Base-by-base conservation (phyloP, 768 basidiomycete species). In the Kwoniella sp. region DNA sequence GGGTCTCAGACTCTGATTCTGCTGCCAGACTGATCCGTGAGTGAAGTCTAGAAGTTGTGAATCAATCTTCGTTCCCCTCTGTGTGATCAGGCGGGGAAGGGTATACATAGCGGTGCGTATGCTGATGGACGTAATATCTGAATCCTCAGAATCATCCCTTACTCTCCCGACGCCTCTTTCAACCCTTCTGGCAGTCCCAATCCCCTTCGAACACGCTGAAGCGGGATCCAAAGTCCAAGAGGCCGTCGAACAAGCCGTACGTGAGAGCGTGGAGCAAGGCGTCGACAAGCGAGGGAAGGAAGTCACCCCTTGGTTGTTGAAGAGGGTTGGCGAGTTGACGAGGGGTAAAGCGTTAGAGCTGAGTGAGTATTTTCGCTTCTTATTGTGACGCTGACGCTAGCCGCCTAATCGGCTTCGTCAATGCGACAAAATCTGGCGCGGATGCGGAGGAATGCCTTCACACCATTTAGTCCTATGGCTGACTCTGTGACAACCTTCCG, bases 281-380 rank as follows among this genome's bases (percentile, higher is more conserved):
- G 82, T 95, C 50, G 88, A 85, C 72, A 86, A 83, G 70, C 82
- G 84, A 19, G 96, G 96, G 2, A 97, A 96, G 71, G 90, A 92
- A 64, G 92, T 86, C 6, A 99, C 96, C 1, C 96, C 96, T 7
- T 98, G 95, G 95, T 82, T 99, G 10, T 82, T 99, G 29, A 83
- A 84, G 48, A 87, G 95, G 29, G 88, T 98, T 1, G 84, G 85
- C 17, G 89, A 95, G 76, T 82, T 98, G 52, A 92, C 90, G 0
- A 74, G 84, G 30, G 92, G 92, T 1, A 83, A 83, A 64, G 92
- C 91, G 5, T 81, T 96, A 55, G 81, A 83, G 40, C 88, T 85
- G 73, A 89, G 88, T 89, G 63, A 79, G 88, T 81, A 2, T 12
- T 21, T 13, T 37, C 1, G 40, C 3, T 33, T 13, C 33, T 33